phyloP scores from a whole-genome alignment of 306 rosid genomes.

The Delonix regia region DNA sequence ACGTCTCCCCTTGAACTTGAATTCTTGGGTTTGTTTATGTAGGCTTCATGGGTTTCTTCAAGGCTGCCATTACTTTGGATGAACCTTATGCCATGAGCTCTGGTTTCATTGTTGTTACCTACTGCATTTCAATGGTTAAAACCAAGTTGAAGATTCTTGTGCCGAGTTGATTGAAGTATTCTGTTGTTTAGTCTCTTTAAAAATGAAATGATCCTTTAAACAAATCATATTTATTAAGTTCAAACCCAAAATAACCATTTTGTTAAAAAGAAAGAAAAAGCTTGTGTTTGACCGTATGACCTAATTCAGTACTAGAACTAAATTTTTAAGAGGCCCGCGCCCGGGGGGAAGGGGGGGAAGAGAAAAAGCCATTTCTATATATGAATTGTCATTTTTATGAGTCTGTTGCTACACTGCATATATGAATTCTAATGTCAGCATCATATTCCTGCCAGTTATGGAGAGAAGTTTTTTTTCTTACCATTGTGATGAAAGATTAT shows the following conservation, averaged over 20 bases:
- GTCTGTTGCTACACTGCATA: neutral
- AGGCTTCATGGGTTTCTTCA: constrained; percentile 48
- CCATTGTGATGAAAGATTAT: constrained; percentile 58
- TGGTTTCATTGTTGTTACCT: constrained; percentile 52
- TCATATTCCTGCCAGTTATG: neutral
- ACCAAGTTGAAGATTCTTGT: neutral
- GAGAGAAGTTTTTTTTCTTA: constrained; percentile 33
- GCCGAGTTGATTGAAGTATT: neutral
- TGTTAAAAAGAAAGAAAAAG: too few species aligned
- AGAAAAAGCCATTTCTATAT: too few species aligned
- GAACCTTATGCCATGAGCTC: constrained; percentile 63
- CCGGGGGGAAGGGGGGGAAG: too few species aligned
- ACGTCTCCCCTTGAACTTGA: constrained; percentile 64
- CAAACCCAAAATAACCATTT: neutral
- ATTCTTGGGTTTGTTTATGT: constrained; percentile 47
- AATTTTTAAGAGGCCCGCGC: too few species aligned
- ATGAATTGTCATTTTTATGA: too few species aligned
- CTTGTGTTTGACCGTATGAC: too few species aligned
- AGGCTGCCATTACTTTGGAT: constrained; percentile 58
- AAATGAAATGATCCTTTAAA: too few species aligned
- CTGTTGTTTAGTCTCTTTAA: neutral
- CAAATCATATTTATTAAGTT: too few species aligned
- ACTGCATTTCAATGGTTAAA: constrained; percentile 30
- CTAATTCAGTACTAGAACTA: too few species aligned
- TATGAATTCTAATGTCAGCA: neutral